These are phyloP conservation scores for Cryptomeria japonica DNA, from an alignment of 75 land plant species.

Conservation along the genomic window DNA sequence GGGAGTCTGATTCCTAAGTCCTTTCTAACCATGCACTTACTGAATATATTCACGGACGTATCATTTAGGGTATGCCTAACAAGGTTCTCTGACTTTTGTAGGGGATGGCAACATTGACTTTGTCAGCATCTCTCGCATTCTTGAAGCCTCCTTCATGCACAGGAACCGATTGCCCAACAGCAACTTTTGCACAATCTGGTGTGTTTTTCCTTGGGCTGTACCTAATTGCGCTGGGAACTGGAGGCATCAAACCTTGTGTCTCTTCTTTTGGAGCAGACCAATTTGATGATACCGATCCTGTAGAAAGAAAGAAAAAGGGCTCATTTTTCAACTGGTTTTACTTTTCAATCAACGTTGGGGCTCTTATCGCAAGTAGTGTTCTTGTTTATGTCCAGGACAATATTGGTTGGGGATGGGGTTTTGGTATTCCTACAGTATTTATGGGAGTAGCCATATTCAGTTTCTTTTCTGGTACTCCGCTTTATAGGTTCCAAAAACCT, in stretches of 20 bases:
- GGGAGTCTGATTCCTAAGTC: background rate
- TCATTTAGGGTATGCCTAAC: background rate
- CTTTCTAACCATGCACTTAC: background rate
- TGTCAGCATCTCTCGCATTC: slow-evolving; percentile 59
- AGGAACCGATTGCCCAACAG: slow-evolving; percentile 34
- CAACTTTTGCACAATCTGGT: slow-evolving; percentile 51
- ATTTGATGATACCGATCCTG: slow-evolving; percentile 77
- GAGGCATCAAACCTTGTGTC: slow-evolving; percentile 60
- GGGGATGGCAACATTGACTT: slow-evolving; percentile 78
- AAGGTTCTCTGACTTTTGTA: slow-evolving; percentile 14
- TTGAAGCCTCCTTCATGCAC: slow-evolving; percentile 57
- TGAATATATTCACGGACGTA: background rate
- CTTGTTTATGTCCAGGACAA: slow-evolving; percentile 86
- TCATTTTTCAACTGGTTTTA: slow-evolving; percentile 66
- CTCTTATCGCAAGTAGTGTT: slow-evolving; percentile 63
- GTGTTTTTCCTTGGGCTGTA: slow-evolving; percentile 77
- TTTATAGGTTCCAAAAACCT: slow-evolving; percentile 74
- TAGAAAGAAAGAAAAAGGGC: slow-evolving; percentile 58
- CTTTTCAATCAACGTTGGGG: slow-evolving; percentile 74
- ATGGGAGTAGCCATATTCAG: slow-evolving; percentile 64
- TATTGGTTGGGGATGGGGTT: slow-evolving; percentile 85
- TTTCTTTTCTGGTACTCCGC: slow-evolving; percentile 64
- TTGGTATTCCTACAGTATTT: slow-evolving; percentile 69
- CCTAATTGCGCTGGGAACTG: slow-evolving; percentile 83
- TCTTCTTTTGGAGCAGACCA: slow-evolving; percentile 87